These are phyloP conservation scores for Lentinus tigrinus DNA, from an alignment of 768 basidiomycete species.

Conservation along the genomic window DNA sequence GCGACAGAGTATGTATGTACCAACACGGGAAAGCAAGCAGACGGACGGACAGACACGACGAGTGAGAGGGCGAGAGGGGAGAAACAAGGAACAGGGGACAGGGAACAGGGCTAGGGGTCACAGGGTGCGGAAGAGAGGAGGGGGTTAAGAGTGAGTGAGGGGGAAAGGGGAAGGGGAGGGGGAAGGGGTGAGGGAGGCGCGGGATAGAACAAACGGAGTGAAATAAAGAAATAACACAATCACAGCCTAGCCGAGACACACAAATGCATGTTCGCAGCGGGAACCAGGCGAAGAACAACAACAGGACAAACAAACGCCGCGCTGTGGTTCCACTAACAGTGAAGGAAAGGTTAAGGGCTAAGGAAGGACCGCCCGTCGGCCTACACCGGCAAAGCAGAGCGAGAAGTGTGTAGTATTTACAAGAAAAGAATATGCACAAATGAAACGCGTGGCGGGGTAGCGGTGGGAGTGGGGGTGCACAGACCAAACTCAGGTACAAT, in stretches of 20 bases:
- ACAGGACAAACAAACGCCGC: slow-evolving; percentile 11
- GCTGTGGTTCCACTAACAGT: slow-evolving; percentile 15
- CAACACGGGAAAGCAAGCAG: slow-evolving; percentile 25
- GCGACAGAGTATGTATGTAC: slow-evolving; percentile 24
- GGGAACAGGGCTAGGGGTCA: neutral
- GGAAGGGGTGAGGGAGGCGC: slow-evolving; percentile 1
- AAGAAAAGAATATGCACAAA: slow-evolving; percentile 26
- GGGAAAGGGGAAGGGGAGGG: slow-evolving; percentile 4
- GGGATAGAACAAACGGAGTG: neutral
- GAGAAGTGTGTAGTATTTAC: slow-evolving; percentile 8
- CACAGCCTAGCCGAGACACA: neutral
- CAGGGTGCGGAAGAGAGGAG: neutral
- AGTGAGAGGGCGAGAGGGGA: slow-evolving; percentile 5
- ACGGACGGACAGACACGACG: slow-evolving; percentile 13
- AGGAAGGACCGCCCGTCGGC: neutral
- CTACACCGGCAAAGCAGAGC: neutral
- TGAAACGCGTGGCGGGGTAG: slow-evolving; percentile 18
- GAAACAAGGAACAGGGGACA: neutral
- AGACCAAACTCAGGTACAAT: slow-evolving; percentile 12
- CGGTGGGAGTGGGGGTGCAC: slow-evolving; percentile 16
- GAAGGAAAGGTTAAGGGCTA: slow-evolving; percentile 5
- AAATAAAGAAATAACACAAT: slow-evolving; percentile 17
- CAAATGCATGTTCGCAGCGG: neutral
- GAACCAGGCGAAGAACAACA: neutral
- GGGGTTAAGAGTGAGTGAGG: neutral